phyloP scores from a whole-genome alignment of 2,329 filamentous ascomycete species.

The Stemphylium vesicarium region DNA sequence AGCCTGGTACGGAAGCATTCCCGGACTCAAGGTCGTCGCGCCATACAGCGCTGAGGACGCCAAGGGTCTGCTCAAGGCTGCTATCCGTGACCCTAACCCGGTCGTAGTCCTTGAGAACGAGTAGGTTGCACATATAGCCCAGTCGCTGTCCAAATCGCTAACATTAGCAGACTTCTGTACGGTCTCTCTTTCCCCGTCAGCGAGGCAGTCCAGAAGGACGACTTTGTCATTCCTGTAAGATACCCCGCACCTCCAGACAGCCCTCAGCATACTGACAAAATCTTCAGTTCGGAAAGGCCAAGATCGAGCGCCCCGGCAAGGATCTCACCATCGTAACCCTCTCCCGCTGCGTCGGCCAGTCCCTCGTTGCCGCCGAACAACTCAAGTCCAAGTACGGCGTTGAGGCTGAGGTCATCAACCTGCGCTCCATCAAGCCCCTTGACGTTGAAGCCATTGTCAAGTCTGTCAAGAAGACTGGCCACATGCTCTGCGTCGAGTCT shows the following conservation, averaged over 20 bases:
- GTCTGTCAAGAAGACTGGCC: constrained; percentile 98
- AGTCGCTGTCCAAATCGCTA: constrained; percentile 6
- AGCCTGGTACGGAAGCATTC: constrained; percentile 98
- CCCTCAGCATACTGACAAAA: constrained; percentile 15
- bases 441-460: constrained; percentile 95
- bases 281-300: constrained; percentile 86
- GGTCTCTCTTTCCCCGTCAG: constrained; percentile 96
- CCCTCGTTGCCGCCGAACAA: constrained; percentile 83
- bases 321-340: constrained; percentile 95
- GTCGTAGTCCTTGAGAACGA: constrained; percentile 72
- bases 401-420: constrained; percentile 95
- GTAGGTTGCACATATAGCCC: constrained; percentile 33
- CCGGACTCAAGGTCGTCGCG: constrained; percentile 93
- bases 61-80: constrained; percentile 96
- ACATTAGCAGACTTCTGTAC: constrained; percentile 71
- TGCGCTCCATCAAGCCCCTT: constrained; percentile 95
- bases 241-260: not conserved
- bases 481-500: constrained; percentile 89
- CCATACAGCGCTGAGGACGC: constrained; percentile 98
- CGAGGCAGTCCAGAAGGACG: constrained; percentile 91
- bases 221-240: constrained; percentile 84
- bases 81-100: constrained; percentile 97
- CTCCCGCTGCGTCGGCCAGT: constrained; percentile 94
- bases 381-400: constrained; percentile 97
- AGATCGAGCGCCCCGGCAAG: constrained; percentile 95